Base-by-base conservation (phyloP, 257 asterid genomes). In the Gentiana straminea region DNA sequence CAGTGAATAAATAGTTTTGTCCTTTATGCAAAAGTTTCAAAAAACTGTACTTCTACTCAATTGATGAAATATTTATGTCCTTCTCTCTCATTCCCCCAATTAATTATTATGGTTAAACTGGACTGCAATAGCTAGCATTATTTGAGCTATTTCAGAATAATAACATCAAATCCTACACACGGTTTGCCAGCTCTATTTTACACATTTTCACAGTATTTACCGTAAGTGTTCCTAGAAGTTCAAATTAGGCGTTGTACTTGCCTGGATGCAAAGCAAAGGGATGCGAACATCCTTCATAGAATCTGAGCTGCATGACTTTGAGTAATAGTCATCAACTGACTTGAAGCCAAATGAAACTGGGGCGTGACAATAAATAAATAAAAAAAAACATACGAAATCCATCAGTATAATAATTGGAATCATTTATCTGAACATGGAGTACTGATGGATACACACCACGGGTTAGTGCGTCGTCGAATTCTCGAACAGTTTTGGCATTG, bases 231-330 rank as follows among this genome's bases (percentile, higher is more conserved):
- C 24, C 24, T 24, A 24, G 24, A 24, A 24, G 24, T 24, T 24
- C 24, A 24, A 24, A 24, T 24, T 24, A 24, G 24, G 24, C 24
- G 49, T 56, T 7, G 50, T 49, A 39, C 89, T 70, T 77, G 78
- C 98, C 96, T 91, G 98, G 72, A 84, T 87, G 79, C 98, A 91
- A 56, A 91, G 81, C 68, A 91, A 67, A 65, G 98, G 98, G 44
- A 73, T 76, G 61, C 75, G 48, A 57, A 91, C 93, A 70, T 76
- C 72, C 77, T 65, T 72, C 62, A 91, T 80, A 43, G 94, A 82
- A 77, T 83, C 86, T 24, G 96, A 84, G 72, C 98, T 91, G 89
- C 96, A 72, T 15, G 98, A 91, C 60, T 84, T 83, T 62, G 92
- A 77, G 80, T 91, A 91, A 78, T 91, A 91, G 43, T 91, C 98